Base-by-base conservation (phyloP, 768 basidiomycete species). In the Filobasidium wieringae region DNA sequence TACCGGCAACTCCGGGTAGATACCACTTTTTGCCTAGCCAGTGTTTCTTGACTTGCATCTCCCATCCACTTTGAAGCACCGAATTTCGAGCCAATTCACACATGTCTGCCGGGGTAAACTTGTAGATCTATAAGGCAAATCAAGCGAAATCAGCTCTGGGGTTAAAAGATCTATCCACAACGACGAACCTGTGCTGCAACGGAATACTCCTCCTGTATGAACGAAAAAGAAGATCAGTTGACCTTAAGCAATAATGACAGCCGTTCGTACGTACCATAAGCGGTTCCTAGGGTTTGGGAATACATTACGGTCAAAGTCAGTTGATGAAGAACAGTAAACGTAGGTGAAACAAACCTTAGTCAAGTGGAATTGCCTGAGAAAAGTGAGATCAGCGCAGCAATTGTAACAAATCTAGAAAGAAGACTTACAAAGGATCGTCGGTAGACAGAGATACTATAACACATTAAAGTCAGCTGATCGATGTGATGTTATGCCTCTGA, bases 31-130 rank as follows among this genome's bases (percentile, higher is more conserved):
- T 81, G 0, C 95, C 95, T 2, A 99, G 78, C 74, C 74, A 75
- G 61, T 75, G 74, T 9, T 88, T 84, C 76, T 97, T 97, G 67
- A 96, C 72, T 71, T 93, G 86, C 91, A 96, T 97, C 75, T 99
- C 95, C 71, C 96, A 97, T 1, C 95, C 95, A 66, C 88, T 90
- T 71, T 97, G 95, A 45, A 86, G 78, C 31, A 97, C 95, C 0
- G 90, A 93, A 76, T 99, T 99, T 40, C 95, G 84, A n/a, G 95
- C 95, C 11, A 99, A 80, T 74, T 99, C 95, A 12, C 92, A 95
- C 58, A 99, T 78, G 61, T 78, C 77, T 64, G 77, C 76, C 0
- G 77, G 93, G 0, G 93, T 88, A 52, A 97, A 76, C 75, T 96
- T 97, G 76, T 96, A 95, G 59, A 99, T 97, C 85, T 95, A 66